Evolutionary conservation across 371 early-diverging fungal genomes (phyloP).

Genomic region (Dipsacomyces acuminosporus): DNA sequence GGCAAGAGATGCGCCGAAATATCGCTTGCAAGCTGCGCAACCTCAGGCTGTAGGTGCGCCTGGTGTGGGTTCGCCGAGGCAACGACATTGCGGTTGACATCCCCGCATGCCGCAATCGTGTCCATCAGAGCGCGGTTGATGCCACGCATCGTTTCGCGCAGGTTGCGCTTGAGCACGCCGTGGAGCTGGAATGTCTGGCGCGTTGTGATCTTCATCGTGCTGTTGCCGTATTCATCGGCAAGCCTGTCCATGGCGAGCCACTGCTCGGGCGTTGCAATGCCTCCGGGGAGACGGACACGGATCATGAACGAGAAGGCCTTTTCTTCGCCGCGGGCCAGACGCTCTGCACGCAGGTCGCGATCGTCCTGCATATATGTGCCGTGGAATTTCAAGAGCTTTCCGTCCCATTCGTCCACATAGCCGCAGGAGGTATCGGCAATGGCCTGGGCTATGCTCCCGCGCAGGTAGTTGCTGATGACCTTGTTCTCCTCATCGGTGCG

Average conservation of each 20-base stretch:
- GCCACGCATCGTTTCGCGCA: constrained; percentile 78
- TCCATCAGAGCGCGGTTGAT: constrained; percentile 84
- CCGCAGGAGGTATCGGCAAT: constrained; percentile 78
- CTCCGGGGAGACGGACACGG: constrained; percentile 89
- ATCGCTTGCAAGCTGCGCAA: constrained; percentile 64
- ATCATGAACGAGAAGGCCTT: constrained; percentile 93
- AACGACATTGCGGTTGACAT: constrained; percentile 95
- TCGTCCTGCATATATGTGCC: constrained; percentile 96
- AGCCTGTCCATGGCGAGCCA: constrained; percentile 90
- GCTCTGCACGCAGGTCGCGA: constrained; percentile 83
- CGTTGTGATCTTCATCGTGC: constrained; percentile 87
- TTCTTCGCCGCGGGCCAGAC: constrained; percentile 79
- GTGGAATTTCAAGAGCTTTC: constrained; percentile 91
- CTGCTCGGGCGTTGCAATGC: constrained; percentile 79
- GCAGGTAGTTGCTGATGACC: constrained; percentile 79
- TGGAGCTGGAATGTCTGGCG: constrained; percentile 95
- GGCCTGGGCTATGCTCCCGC: constrained; percentile 86
- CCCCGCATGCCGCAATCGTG: constrained; percentile 94
- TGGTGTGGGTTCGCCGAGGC: constrained; percentile 78
- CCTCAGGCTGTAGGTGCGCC: constrained; percentile 72
- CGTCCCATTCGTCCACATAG: constrained; percentile 77
- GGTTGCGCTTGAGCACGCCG: constrained; percentile 84
- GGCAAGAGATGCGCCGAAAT: constrained; percentile 76
- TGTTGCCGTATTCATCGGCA: constrained; percentile 74
- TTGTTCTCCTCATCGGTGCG: constrained; percentile 87